Evolutionary conservation across 108 stramenopile genomes (phyloP), one percentile per base, ranked within the genome.

Genomic region (Schizochytrium sp.): DNA sequence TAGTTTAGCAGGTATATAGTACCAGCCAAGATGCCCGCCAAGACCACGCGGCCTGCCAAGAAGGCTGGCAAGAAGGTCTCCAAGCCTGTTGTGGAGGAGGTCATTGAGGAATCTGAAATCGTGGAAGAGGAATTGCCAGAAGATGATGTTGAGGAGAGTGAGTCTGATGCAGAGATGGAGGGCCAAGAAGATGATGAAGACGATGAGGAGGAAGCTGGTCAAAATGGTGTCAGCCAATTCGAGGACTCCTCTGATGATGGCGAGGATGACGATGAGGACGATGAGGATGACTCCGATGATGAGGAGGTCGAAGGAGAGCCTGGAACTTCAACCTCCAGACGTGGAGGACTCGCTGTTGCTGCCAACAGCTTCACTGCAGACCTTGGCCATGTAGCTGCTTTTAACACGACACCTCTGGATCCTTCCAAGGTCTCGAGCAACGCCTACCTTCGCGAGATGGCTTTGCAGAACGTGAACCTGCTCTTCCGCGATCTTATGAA

Each of bases 401-500:
- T 83, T 53, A 83, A 83, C 76, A 83, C 76, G 76, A 55, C 50
- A 7, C 50, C 47, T 1, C 15, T 83, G 76, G 76, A 83, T 28
- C 50, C 76, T 5, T 19, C 47, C 50, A 83, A 83, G 76, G 53
- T n/a, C 50, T 55, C 28, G n/a, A 49, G 50, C 50, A 83, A 83
- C 53, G 76, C 76, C 5, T 55, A 55, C 15, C 13, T 83, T 47
- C 47, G 76, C 10, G 53, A 83, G 45, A 83, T 83, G 76, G 28
- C 76, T 12, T n/a, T 55, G 45, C 50, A 83, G 47, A 83, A 83
- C n/a, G 15, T 83, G 28, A 83, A 83, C 38, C 50, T 83, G 28
- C n/a, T 83, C 38, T 83, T 83, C 53, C 76, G 40, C 76, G 76
- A 83, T 40, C 76, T 83, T 38, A 49, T 83, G 50, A 53, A 49